Evolutionary conservation across 2,329 filamentous ascomycete genomes (phyloP), one percentile per base, ranked within the genome.

Genomic region (Ophioceras dolichostomum): DNA sequence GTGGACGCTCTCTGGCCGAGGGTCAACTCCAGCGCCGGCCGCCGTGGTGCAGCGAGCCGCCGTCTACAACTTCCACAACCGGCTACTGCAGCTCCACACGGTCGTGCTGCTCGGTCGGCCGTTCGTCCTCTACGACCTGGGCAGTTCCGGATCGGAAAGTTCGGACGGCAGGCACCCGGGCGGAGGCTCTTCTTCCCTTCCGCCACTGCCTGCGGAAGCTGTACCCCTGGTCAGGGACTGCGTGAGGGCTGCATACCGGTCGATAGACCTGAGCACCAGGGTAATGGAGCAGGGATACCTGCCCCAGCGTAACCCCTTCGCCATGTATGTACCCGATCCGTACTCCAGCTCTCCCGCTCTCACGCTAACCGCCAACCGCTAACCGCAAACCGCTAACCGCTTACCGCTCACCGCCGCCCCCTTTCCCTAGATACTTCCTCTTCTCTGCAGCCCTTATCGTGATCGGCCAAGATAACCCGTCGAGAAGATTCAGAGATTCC

Each of bases 71-170:
- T 54, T 81, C 5, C 76, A 81, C 44, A 60, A 70, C 40, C 76
- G 78, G 41, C 57, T 81, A 18, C 58, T 79, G 26, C 72, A 79
- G 40, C 71, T 67, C 39, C 75, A 81, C 48, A 72, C 73, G 0
- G 66, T 79, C 30, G 67, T 81, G 19, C 60, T 82, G 0, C 62
- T 82, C 2, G 77, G 73, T 1, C 62, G 77, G 20, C 76, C 78
- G 0, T 80, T 81, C 49, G 76, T 80, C 40, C 55, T 79, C 12
- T 71, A 68, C 40, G 61, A 76, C 10, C n/a, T n/a, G 59, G 77
- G 29, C 72, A 61, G 39, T 56, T 58, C 48, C 22, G 22, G 8
- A 8, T 26, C 22, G n/a, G n/a, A n/a, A n/a, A n/a, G n/a, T n/a
- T n/a, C n/a, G n/a, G n/a, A n/a, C n/a, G n/a, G n/a, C n/a, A n/a